Evolutionary conservation across 345 rosid species (phyloP).

Genomic region (Citrus sp.): DNA sequence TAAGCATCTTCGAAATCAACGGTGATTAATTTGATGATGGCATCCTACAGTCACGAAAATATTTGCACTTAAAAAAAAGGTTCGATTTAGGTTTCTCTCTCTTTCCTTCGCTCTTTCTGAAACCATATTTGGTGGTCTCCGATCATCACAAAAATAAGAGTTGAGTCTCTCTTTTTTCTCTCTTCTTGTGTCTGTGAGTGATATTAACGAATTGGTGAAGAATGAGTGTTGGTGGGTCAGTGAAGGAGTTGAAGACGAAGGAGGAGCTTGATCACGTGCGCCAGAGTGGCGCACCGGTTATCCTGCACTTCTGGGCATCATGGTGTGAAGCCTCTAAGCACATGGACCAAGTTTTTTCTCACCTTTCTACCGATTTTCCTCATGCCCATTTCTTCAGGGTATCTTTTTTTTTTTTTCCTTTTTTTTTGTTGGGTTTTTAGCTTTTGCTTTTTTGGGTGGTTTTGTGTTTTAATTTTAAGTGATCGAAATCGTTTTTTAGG

Average conservation of each 20-base stretch:
- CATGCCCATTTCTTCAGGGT: slow-evolving; percentile 77
- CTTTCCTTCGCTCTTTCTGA: too few relatives aligned
- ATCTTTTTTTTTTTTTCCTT: not conserved
- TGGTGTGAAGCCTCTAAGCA: slow-evolving; percentile 99
- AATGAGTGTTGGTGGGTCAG: slow-evolving; percentile 78
- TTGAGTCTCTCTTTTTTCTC: too few relatives aligned
- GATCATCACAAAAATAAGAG: not conserved
- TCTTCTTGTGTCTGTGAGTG: not conserved
- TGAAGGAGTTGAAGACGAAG: slow-evolving; percentile 83
- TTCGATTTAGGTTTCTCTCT: not conserved
- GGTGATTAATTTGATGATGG: not conserved
- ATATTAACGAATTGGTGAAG: not conserved
- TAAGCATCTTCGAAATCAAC: not conserved
- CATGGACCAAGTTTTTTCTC: slow-evolving; percentile 95
- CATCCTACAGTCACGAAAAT: not conserved
- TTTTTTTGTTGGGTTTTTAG: not conserved
- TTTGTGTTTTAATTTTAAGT: too few relatives aligned
- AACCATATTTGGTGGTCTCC: not conserved
- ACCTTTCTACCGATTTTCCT: slow-evolving; percentile 91
- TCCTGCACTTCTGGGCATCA: slow-evolving; percentile 92
- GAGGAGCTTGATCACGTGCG: slow-evolving; percentile 62
- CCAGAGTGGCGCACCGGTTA: slow-evolving; percentile 48
- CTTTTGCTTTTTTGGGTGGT: not conserved
- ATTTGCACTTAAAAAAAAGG: too few relatives aligned
- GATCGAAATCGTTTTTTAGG: slow-evolving; percentile 40